Conservation (phyloP, 2,329 filamentous ascomycete genomes). For the Botrytis tulipae region DNA sequence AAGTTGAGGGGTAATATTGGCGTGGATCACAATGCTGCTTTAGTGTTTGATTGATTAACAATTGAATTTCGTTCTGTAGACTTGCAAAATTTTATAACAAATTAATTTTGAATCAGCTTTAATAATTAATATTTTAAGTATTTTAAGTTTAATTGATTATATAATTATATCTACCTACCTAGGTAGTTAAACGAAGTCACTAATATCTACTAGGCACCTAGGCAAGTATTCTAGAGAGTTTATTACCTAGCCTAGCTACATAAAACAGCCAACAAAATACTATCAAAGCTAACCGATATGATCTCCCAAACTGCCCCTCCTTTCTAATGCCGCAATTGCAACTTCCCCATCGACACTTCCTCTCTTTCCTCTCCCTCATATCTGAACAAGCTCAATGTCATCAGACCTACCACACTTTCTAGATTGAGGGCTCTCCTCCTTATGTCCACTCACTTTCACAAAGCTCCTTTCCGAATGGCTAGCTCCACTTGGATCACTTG, state of each 20-base stretch:
- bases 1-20: slow-evolving; percentile 3
- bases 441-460: background rate
- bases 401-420: slow-evolving; percentile 2
- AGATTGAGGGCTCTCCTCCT: background rate
- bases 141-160: background rate
- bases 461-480: slow-evolving; percentile 3
- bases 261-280: background rate
- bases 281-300: background rate
- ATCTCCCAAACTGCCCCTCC: background rate
- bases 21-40: background rate
- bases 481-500: background rate
- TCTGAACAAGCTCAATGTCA: slow-evolving; percentile 7
- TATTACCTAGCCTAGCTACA: background rate
- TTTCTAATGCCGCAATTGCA: background rate
- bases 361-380: background rate
- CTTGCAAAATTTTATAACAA: background rate
- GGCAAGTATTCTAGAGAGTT: background rate
- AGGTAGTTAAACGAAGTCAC: background rate
- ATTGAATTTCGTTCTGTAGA: background rate
- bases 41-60: background rate
- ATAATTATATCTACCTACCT: background rate
- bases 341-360: background rate
- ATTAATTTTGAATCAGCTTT: no score
- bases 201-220: background rate
- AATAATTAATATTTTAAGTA: no score